Evolutionary conservation across 2,329 filamentous ascomycete genomes (phyloP).

Genomic region (Alternaria sp.): DNA sequence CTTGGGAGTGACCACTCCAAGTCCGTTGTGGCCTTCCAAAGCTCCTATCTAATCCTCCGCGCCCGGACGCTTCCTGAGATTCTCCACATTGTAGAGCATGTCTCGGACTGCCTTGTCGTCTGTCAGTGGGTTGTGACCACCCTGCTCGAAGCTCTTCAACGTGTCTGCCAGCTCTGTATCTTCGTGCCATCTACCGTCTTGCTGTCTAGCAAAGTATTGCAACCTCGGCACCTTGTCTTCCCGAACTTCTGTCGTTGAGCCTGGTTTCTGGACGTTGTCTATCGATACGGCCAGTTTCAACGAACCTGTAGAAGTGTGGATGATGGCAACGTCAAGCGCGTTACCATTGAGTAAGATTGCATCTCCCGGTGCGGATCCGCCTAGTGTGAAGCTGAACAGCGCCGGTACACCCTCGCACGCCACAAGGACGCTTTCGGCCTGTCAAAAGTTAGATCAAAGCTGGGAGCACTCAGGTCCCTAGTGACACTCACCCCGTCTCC

Average conservation of each 20-base stretch:
- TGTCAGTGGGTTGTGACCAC: constrained; percentile 23
- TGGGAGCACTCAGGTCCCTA: background rate
- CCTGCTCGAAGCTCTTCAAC: constrained; percentile 31
- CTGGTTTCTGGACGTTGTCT: constrained; percentile 62
- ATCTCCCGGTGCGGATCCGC: constrained; percentile 54
- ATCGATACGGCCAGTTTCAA: constrained; percentile 59
- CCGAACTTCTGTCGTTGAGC: constrained; percentile 57
- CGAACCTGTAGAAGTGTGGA: constrained; percentile 22
- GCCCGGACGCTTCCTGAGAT: constrained; percentile 59
- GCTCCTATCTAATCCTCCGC: constrained; percentile 43
- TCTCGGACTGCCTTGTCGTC: constrained; percentile 54
- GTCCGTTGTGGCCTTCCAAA: constrained; percentile 8
- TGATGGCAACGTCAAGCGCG: constrained; percentile 64
- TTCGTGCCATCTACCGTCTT: constrained; percentile 37
- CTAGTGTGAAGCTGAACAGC: constrained; percentile 69
- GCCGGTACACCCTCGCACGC: constrained; percentile 62
- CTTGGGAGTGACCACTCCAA: background rate
- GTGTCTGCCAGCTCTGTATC: constrained; percentile 23
- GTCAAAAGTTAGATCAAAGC: constrained; percentile 16
- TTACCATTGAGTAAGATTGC: constrained; percentile 68
- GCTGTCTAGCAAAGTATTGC: constrained; percentile 36
- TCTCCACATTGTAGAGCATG: constrained; percentile 59
- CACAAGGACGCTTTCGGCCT: constrained; percentile 49
- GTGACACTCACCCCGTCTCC: constrained; percentile 55
- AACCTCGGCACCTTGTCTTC: constrained; percentile 41